Conservation (phyloP, 768 basidiomycete species). For the Macrolepiota dolichaula region DNA sequence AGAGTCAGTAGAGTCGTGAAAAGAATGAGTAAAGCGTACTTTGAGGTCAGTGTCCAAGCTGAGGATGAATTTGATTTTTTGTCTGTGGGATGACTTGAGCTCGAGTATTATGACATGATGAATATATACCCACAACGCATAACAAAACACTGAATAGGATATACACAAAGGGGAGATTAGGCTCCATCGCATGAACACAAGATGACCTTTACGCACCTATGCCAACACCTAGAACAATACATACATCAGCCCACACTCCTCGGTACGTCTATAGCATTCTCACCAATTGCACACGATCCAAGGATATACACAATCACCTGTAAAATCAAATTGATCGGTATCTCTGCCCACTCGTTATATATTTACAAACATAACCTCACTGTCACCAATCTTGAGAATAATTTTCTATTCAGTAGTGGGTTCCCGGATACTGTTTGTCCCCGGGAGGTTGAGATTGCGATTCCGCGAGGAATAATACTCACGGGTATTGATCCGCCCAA, state of each 20-base stretch:
- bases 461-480: no score
- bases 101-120: not conserved
- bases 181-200: no score
- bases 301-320: not conserved
- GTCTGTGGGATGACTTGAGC: not conserved
- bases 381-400: not conserved
- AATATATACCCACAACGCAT: not conserved
- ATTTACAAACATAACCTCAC: not conserved
- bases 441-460: no score
- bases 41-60: not conserved
- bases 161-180: no score
- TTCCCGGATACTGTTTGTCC: not conserved
- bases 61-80: not conserved
- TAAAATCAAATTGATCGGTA: not conserved
- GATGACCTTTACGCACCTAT: no score
- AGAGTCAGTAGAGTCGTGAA: not conserved
- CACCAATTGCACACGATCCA: not conserved
- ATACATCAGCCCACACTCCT: no score
- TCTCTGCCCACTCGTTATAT: no score
- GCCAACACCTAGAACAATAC: no score
- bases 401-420: not conserved
- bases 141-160: not conserved
- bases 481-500: no score
- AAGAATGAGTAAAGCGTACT: not conserved
- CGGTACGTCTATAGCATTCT: no score